A percentile compares a stretch with the other conserved stretches of the same genome.
These are phyloP conservation scores for Chaetomium olivaceum DNA, from an alignment of 2,329 filamentous ascomycete genomes.

Conservation along the genomic window DNA sequence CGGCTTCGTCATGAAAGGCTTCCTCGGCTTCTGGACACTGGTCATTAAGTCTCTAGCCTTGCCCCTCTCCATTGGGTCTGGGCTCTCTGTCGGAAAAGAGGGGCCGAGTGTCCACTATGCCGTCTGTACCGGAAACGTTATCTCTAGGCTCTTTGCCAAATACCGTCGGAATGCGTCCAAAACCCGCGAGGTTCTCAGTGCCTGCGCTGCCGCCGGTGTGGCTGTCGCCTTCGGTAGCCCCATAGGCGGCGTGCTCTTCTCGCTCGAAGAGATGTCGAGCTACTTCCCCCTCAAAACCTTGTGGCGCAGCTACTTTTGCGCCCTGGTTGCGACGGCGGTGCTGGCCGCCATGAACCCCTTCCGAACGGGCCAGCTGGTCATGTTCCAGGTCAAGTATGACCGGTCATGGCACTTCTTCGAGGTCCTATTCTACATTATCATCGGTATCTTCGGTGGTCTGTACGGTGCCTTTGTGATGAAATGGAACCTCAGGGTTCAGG, in stretches of 20 bases:
- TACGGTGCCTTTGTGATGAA: constrained; percentile 98
- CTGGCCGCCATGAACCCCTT: constrained; percentile 97
- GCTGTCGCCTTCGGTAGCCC: constrained; percentile 96
- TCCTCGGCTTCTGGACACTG: constrained; percentile 86
- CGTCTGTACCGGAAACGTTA: constrained; percentile 95
- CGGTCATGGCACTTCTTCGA: constrained; percentile 98
- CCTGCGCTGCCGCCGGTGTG: constrained; percentile 91
- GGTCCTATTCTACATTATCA: constrained; percentile 83
- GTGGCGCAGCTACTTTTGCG: constrained; percentile 98
- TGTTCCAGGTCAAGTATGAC: constrained; percentile 98
- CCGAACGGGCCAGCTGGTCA: constrained; percentile 93
- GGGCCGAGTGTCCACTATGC: constrained; percentile 99
- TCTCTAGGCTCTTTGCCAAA: constrained; percentile 88
- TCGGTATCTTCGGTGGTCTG: constrained; percentile 89
- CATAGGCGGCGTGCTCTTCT: constrained; percentile 95
- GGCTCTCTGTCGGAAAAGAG: constrained; percentile 93
- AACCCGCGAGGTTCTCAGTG: constrained; percentile 90
- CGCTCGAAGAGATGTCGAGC: constrained; percentile 94
- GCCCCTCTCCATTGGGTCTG: constrained; percentile 89
- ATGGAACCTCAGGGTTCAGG: constrained; percentile 88
- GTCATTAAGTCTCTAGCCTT: constrained; percentile 91
- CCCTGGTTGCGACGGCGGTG: constrained; percentile 89
- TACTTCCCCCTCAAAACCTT: constrained; percentile 96
- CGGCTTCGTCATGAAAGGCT: constrained; percentile 98
- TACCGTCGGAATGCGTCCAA: constrained; percentile 91